Evolutionary conservation across 139 green algal genomes (phyloP).

Genomic region (Micractinium sp.): DNA sequence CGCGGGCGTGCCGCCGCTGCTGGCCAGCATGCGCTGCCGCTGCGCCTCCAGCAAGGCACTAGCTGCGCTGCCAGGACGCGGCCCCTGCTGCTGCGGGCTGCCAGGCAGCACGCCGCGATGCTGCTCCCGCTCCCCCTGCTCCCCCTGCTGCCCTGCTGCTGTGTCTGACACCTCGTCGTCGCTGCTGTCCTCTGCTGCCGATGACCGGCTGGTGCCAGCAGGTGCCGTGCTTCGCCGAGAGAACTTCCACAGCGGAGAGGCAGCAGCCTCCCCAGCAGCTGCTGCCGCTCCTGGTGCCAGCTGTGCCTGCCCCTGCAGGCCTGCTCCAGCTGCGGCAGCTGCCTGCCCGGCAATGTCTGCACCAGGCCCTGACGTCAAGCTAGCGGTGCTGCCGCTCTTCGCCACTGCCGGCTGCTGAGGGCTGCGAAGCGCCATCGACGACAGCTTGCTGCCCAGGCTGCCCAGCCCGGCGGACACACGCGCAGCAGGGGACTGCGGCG

Average conservation of each 20-base stretch:
- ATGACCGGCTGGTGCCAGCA: background rate
- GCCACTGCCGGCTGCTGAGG: background rate
- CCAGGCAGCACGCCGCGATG: background rate
- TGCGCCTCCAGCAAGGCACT: conserved; percentile 36
- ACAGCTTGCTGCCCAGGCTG: conserved; percentile 15
- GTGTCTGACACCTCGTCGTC: background rate
- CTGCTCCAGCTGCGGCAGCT: background rate
- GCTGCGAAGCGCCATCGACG: background rate
- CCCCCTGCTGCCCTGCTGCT: background rate
- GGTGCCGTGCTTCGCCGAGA: background rate
- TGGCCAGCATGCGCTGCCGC: conserved; percentile 33
- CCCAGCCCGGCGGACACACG: background rate
- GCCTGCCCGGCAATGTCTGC: background rate
- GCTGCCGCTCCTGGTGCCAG: background rate
- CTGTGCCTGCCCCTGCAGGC: background rate
- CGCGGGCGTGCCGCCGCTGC: background rate
- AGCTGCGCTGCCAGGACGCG: background rate
- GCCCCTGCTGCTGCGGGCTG: background rate
- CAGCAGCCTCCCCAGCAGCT: background rate
- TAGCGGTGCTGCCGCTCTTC: background rate
- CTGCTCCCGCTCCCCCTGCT: background rate
- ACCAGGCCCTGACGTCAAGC: background rate
- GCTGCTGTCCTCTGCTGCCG: background rate
- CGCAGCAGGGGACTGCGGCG: background rate
- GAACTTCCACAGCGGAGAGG: background rate